Evolutionary conservation across 2,329 filamentous ascomycete species (phyloP).

Genomic region (Alternaria brassicae): DNA sequence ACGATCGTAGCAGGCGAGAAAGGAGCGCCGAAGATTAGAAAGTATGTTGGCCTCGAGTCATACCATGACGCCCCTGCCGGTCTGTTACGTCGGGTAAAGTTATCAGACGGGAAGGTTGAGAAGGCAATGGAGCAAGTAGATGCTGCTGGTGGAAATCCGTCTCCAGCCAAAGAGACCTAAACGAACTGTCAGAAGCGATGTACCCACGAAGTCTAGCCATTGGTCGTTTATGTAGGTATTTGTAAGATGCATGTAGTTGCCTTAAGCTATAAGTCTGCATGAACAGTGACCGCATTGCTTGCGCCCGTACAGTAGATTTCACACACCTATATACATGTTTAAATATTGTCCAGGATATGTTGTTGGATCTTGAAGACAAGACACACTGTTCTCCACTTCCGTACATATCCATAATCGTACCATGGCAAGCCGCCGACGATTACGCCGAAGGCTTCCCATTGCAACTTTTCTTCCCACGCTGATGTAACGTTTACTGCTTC

Average conservation of each 20-base stretch:
- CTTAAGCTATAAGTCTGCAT: not conserved
- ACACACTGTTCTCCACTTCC: not conserved
- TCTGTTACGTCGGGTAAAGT: not conserved
- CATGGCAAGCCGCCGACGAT: not conserved
- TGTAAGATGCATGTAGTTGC: not conserved
- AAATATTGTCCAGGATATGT: not conserved
- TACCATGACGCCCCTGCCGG: not conserved
- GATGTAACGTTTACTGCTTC: not conserved
- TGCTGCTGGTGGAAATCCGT: not conserved
- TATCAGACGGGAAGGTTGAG: not conserved
- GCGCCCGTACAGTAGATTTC: not conserved
- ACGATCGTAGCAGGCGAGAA: not conserved
- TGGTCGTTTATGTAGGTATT: not conserved
- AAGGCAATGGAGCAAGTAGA: not conserved
- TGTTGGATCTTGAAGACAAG: not conserved
- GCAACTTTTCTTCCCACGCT: not conserved
- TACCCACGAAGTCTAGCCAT: not conserved
- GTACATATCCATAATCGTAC: not conserved
- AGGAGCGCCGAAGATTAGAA: conserved; percentile 2
- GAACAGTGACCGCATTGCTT: not conserved
- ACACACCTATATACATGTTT: not conserved
- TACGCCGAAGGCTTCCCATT: not conserved
- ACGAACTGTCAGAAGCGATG: no score
- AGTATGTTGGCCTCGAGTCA: conserved; percentile 17
- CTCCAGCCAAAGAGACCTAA: not conserved